Evolutionary conservation across 225 moss, liverwort and hornwort genomes (phyloP).

Genomic region (Pseudisothecium myosuroides): DNA sequence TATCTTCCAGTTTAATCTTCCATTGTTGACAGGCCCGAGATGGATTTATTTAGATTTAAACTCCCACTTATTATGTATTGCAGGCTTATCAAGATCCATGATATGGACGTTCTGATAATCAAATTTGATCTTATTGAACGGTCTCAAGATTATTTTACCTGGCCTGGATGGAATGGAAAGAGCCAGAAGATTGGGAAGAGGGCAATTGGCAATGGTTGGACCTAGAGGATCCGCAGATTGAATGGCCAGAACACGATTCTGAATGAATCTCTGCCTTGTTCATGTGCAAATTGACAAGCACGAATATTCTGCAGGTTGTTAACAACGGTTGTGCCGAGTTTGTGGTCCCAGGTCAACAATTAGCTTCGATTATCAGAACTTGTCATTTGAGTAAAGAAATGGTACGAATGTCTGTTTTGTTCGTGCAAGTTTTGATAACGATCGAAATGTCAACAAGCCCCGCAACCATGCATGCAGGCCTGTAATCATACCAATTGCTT

Average conservation of each 20-base stretch:
- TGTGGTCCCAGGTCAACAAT: not conserved
- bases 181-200: not conserved
- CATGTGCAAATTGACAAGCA: not conserved
- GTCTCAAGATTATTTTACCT: not conserved
- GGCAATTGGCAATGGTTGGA: not conserved
- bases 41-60: not conserved
- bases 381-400: not conserved
- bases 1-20: not conserved
- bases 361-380: not conserved
- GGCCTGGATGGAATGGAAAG: not conserved
- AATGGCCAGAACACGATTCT: not conserved
- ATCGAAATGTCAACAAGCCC: not conserved
- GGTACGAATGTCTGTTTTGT: not conserved
- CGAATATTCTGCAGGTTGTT: not conserved
- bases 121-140: not conserved
- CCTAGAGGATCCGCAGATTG: not conserved
- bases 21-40: too few relatives aligned
- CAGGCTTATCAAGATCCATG: not conserved
- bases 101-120: not conserved
- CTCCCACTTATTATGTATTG: not conserved
- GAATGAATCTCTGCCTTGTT: not conserved
- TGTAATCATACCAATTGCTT: not conserved
- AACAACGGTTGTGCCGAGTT: too few relatives aligned
- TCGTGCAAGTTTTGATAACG: not conserved
- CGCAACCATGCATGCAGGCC: not conserved